These are phyloP conservation scores for Penicillium paxilli DNA, from an alignment of 495 filamentous ascomycete genomes.

Conservation along the genomic window DNA sequence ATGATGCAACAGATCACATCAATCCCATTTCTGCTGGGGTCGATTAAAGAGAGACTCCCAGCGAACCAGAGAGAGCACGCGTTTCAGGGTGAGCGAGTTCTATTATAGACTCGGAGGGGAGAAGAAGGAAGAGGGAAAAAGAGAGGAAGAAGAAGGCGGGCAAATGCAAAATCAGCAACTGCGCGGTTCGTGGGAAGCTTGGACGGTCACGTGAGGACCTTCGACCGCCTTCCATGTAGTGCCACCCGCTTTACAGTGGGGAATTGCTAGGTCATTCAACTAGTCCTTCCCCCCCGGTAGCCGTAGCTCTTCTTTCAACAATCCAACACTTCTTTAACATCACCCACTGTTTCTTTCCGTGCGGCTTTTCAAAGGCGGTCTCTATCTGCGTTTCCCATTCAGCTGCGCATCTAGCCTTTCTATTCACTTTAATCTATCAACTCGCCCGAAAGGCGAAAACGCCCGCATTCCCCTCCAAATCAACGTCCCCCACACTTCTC, in stretches of 20 bases:
- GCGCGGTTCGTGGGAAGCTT: too few species aligned
- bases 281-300: too few species aligned
- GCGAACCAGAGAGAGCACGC: not conserved
- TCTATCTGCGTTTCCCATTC: not conserved
- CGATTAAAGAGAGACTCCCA: constrained; percentile 11
- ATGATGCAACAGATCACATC: constrained; percentile 28
- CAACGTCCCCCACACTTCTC: not conserved
- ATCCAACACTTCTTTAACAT: too few species aligned
- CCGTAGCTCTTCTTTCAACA: not conserved
- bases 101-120: constrained; percentile 2
- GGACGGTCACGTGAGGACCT: not conserved
- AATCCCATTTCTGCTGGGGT: constrained; percentile 44
- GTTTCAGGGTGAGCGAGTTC: not conserved
- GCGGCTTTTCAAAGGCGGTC: too few species aligned
- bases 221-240: not conserved
- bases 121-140: constrained; percentile 1
- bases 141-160: constrained; percentile 24
- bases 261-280: too few species aligned
- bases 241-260: too few species aligned
- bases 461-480: not conserved
- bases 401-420: not conserved
- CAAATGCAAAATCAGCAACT: too few species aligned
- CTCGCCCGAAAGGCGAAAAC: not conserved
- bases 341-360: too few species aligned
- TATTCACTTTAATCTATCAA: not conserved